A percentile compares a stretch with the other conserved stretches of the same genome.
Conservation (phyloP, 305 asterid species). For the Fraxinus angustifolia region DNA sequence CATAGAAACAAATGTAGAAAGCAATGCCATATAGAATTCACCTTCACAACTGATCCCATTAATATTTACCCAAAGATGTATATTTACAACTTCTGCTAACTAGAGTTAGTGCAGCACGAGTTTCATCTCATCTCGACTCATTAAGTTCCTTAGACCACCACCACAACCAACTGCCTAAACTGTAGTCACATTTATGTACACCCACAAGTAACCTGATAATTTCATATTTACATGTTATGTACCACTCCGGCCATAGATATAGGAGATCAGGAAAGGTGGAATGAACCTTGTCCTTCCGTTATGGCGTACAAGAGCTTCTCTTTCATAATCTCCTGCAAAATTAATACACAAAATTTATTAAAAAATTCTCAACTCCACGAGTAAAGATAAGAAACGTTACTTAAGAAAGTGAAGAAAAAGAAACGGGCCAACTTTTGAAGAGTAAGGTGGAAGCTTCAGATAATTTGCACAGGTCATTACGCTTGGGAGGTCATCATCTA, state of each 20-base stretch:
- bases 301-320: conserved; percentile 82
- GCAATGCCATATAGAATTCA: conserved; percentile 21
- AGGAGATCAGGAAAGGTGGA: conserved; percentile 66
- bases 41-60: conserved; percentile 20
- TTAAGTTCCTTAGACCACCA: conserved; percentile 22
- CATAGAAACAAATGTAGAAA: conserved; percentile 12
- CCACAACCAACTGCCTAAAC: conserved; percentile 6
- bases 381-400: background rate
- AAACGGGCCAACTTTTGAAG: conserved; percentile 58
- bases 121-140: background rate
- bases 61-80: background rate
- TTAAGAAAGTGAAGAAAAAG: background rate
- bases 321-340: conserved; percentile 76
- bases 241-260: conserved; percentile 8
- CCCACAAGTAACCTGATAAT: conserved; percentile 28
- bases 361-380: background rate
- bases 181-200: conserved; percentile 20
- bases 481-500: conserved; percentile 82
- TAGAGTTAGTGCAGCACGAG: conserved; percentile 23
- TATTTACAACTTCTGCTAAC: conserved; percentile 16
- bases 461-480: conserved; percentile 99
- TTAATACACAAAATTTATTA: background rate
- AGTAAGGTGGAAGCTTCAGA: conserved; percentile 92
- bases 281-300: conserved; percentile 92
- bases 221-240: conserved; percentile 48